These are phyloP conservation scores for Fusarium floridanum DNA, from an alignment of 2,329 filamentous ascomycete species.

Conservation along the genomic window DNA sequence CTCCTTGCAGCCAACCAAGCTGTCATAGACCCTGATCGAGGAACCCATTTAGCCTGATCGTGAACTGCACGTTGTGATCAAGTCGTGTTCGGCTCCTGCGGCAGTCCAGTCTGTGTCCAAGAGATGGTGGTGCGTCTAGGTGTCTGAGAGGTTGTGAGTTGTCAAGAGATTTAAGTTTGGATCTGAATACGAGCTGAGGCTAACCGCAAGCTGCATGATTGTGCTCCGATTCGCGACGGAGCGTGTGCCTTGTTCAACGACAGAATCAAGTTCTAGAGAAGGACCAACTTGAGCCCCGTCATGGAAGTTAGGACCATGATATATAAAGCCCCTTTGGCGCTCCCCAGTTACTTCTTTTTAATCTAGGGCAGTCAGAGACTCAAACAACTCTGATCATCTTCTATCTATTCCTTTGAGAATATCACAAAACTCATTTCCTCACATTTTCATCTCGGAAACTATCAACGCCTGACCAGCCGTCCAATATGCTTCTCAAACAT, in stretches of 20 bases:
- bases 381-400: background rate
- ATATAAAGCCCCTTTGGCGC: background rate
- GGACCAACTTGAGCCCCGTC: background rate
- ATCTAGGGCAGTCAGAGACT: background rate
- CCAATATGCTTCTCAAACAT: slow-evolving; percentile 1
- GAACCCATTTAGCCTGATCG: background rate
- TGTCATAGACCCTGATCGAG: background rate
- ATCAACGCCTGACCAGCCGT: background rate
- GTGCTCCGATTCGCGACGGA: background rate
- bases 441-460: background rate
- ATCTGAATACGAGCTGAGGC: slow-evolving; percentile 1
- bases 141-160: background rate
- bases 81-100: background rate
- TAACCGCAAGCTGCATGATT: background rate
- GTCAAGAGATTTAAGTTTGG: background rate
- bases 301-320: background rate
- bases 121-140: background rate
- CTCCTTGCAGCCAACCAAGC: background rate
- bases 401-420: background rate
- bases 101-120: background rate
- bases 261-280: background rate
- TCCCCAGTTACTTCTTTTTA: background rate
- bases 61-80: background rate
- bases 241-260: background rate
- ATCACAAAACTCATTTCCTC: background rate